Conservation (phyloP, 2,329 filamentous ascomycete genomes). For the Arthrinium phaeospermum region DNA sequence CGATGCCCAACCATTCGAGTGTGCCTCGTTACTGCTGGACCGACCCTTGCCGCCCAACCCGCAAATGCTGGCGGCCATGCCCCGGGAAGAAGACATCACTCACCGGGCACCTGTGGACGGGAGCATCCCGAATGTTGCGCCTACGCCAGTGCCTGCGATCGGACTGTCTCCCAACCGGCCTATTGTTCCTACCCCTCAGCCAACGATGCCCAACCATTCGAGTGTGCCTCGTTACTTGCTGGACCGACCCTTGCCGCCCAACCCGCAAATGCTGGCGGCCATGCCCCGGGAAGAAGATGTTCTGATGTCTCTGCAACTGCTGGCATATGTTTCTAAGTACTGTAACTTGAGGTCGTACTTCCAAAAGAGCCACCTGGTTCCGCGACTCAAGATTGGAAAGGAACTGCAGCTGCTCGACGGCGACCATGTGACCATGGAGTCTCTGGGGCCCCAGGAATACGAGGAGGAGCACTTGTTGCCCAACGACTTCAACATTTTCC, state of each 20-base stretch:
- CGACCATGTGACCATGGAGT: slow-evolving; percentile 55
- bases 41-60: slow-evolving; percentile 72
- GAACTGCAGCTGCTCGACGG: slow-evolving; percentile 83
- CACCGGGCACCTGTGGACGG: slow-evolving; percentile 85
- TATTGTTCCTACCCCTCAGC: slow-evolving; percentile 74
- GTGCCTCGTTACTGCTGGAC: slow-evolving; percentile 82
- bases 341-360: slow-evolving; percentile 96
- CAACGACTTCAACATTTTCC: slow-evolving; percentile 98
- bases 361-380: slow-evolving; percentile 91
- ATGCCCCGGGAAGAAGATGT: slow-evolving; percentile 98
- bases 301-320: slow-evolving; percentile 93
- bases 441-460: slow-evolving; percentile 52
- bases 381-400: slow-evolving; percentile 85
- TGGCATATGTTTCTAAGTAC: slow-evolving; percentile 98
- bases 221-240: slow-evolving; percentile 81
- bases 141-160: slow-evolving; percentile 68
- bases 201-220: slow-evolving; percentile 68
- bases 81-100: slow-evolving; percentile 94
- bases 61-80: slow-evolving; percentile 86
- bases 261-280: slow-evolving; percentile 78
- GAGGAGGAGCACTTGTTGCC: slow-evolving; percentile 89
- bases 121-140: slow-evolving; percentile 77
- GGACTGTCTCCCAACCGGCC: slow-evolving; percentile 78
- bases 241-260: slow-evolving; percentile 72
- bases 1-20: slow-evolving; percentile 67